Evolutionary conservation across 345 rosid species (phyloP), one percentile per base, ranked within the genome.

Genomic region (Sapria himalayana): DNA sequence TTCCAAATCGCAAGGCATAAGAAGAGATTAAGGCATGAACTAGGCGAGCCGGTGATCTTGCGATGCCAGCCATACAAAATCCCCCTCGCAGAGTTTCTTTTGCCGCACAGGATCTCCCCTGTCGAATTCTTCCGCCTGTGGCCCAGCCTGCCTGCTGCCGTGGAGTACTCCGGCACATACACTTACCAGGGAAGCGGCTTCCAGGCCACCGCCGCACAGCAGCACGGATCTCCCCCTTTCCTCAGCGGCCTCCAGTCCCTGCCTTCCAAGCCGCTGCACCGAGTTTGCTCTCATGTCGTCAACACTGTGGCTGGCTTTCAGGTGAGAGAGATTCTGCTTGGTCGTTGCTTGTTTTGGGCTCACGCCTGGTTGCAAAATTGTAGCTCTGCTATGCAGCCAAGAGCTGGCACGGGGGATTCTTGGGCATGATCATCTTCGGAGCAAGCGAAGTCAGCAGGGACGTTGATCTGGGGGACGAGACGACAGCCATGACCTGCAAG

Each of bases 371-470:
- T 32, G 24, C n/a, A n/a, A n/a, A n/a, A n/a, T n/a, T n/a, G n/a
- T 78, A 81, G 98, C 82, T 78, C 55, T 86, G 98, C 50, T 78
- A 73, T 56, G 91, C 93, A 45, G 98, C 94, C 42, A 86, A 86
- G 60, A 86, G 94, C 31, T 86, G 94, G 97, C 76, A 71, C 55
- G 94, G 94, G 42, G 94, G 94, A 41, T 81, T 78, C 58, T 42
- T 86, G 55, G 93, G 94, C 22, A 51, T 89, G 91, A 89, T 79
- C 94, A 55, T 89, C 22, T 81, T 89, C 57, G 98, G 98, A 49
- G 93, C 98, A 48, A 89, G 93, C 69, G 98, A 89, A 69, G 91
- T 89, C 38, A 89, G 94, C 71, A 72, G 98, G 62, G 82, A 89
- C 48, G 85, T 89, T 50, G 98, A 89, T 47, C 66, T 89, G 29